Base-by-base conservation (phyloP, 2,329 filamentous ascomycete genomes). In the Pestalotiopsis sp. region DNA sequence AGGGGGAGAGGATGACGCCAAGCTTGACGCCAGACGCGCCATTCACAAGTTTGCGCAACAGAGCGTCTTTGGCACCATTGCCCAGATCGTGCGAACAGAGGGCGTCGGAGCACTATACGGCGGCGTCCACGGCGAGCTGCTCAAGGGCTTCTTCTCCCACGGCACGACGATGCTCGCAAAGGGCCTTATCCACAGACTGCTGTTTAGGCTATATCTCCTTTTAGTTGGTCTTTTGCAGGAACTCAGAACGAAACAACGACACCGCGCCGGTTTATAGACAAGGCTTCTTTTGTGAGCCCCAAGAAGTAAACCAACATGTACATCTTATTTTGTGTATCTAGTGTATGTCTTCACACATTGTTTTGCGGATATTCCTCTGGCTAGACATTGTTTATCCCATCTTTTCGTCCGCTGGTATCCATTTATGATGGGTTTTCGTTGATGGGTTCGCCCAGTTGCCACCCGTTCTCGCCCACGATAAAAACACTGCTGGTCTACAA, bases 131-230 rank as follows among this genome's bases (percentile, higher is more conserved):
- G 92, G 90, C 4, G 93, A 97, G 78, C 84, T 97, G 3, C 79
- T 94, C 9, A 94, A 94, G 74, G 92, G 92, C 0, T 97, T 97
- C 80, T 90, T 97, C 74, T 90, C 89, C 24, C 94, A 97, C 74
- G 94, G 94, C 0, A 86, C 94, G 64, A 95, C 94, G 1, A 97
- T 97, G 92, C 82, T 95, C 66, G 89, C 92, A 68, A 97, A 97
- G 79, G 92, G 95, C 67, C 81, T 87, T 4, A 87, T 96, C 9
- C 92, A 97, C 76, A 84, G 87, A 35, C 78, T 90, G 17, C 88
- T 97, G 67, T 87, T 97, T 68, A 88, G 88, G 70, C 73, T 91
- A 4, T 97, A 95, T 79, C 92, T 93, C 71, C 75, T 89, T 6
- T 75, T 91, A 1, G 79, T 92, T n/a, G 81, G 81, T 26, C 70